These are phyloP conservation scores for Quercus gilva DNA, from an alignment of 306 rosid species.

Conservation along the genomic window DNA sequence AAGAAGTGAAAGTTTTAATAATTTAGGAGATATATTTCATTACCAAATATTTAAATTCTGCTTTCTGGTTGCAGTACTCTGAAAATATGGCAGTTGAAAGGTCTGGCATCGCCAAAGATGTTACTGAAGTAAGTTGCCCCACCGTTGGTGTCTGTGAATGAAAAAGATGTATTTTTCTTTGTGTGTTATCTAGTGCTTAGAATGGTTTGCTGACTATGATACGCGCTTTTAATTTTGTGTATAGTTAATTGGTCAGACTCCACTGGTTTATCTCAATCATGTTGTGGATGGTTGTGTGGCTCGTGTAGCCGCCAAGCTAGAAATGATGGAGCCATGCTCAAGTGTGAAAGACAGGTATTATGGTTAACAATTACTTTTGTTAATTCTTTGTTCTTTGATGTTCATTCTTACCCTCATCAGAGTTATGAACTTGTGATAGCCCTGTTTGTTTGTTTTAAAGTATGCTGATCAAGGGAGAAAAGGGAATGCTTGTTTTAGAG, in stretches of 20 bases:
- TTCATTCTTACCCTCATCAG: slow-evolving; percentile 2
- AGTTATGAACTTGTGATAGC: background rate
- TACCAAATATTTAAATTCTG: slow-evolving; percentile 7
- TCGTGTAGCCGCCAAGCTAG: slow-evolving; percentile 68
- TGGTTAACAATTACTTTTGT: background rate
- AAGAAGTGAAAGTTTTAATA: background rate
- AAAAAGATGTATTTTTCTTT: background rate
- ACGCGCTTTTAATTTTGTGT: background rate
- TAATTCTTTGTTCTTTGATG: background rate
- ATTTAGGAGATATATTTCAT: background rate
- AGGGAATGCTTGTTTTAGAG: background rate
- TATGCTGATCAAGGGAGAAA: background rate
- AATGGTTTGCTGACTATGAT: slow-evolving; percentile 11
- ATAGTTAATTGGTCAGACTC: slow-evolving; percentile 78
- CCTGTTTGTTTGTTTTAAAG: background rate
- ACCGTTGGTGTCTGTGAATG: background rate
- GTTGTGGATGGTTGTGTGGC: slow-evolving; percentile 63
- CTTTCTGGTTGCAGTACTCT: slow-evolving; percentile 31
- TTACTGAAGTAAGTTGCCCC: slow-evolving; percentile 57
- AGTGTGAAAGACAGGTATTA: slow-evolving; percentile 76
- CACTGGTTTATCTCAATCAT: slow-evolving; percentile 68
- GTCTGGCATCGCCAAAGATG: slow-evolving; percentile 65
- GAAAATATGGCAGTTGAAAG: slow-evolving; percentile 53
- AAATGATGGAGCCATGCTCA: slow-evolving; percentile 78
- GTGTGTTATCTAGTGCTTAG: background rate